A percentile compares a stretch with the other conserved stretches of the same genome.
Evolutionary conservation across 2,329 filamentous ascomycete species (phyloP).

Genomic region (Juglanconis oblonga): DNA sequence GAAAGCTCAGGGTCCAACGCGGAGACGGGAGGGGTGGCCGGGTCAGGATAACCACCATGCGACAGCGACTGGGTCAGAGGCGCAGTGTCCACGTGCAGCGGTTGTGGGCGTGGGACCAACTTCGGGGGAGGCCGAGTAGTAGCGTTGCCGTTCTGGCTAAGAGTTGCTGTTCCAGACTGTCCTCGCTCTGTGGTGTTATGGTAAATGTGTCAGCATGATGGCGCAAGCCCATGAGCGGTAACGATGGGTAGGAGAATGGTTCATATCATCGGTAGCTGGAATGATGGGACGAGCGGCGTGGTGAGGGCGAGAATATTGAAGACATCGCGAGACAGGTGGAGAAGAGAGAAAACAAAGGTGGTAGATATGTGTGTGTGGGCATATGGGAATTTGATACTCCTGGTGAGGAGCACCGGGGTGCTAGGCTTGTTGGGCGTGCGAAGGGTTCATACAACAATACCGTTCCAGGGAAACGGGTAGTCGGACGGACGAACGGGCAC

Average conservation of each 20-base stretch:
- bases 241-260: neutral
- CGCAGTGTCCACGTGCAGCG: slow-evolving; percentile 9
- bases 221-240: neutral
- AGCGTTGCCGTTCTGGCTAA: slow-evolving; percentile 7
- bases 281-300: neutral
- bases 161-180: slow-evolving; percentile 9
- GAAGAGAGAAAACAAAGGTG: neutral
- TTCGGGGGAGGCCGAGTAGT: slow-evolving; percentile 12
- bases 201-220: slow-evolving; percentile 7
- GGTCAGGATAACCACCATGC: slow-evolving; percentile 45
- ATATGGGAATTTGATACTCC: neutral
- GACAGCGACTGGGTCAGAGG: slow-evolving; percentile 21
- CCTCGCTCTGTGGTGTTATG: slow-evolving; percentile 11
- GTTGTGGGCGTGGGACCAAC: slow-evolving; percentile 14
- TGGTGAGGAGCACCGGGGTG: neutral
- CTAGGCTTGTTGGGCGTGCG: no score
- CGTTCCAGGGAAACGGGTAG: slow-evolving; percentile 4
- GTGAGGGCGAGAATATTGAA: neutral
- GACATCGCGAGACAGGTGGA: neutral
- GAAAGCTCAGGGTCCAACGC: slow-evolving; percentile 39
- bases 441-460: neutral
- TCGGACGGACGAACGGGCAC: neutral
- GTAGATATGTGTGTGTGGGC: neutral
- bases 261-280: neutral
- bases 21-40: slow-evolving; percentile 33